A percentile compares a stretch with the other conserved stretches of the same genome.
phyloP scores from a whole-genome alignment of 352 stramenopile species.

The Phytophthora ramorum region DNA sequence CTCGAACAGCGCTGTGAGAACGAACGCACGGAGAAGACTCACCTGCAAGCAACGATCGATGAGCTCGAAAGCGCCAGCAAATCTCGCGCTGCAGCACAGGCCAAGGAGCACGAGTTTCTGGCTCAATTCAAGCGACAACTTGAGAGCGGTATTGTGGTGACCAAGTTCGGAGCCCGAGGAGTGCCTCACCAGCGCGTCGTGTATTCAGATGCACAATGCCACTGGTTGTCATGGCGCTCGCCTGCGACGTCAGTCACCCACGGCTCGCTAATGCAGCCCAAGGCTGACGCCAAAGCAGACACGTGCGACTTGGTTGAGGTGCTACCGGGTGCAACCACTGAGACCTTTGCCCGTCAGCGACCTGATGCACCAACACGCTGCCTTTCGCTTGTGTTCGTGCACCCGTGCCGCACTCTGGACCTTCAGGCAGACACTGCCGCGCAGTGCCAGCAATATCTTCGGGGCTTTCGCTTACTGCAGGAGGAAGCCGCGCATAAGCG shows the following conservation, averaged over 20 bases:
- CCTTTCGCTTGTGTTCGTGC: conserved; percentile 76
- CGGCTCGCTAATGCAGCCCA: conserved; percentile 42
- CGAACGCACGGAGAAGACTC: conserved; percentile 38
- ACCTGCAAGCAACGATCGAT: conserved; percentile 41
- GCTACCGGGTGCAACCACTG: conserved; percentile 51
- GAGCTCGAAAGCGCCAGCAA: conserved; percentile 39
- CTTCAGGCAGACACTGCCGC: conserved; percentile 64
- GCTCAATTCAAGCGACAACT: conserved; percentile 67
- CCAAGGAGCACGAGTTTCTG: conserved; percentile 52
- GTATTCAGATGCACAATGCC: conserved; percentile 58
- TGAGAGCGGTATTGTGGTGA: conserved; percentile 54
- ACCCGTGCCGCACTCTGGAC: conserved; percentile 76
- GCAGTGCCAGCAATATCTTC: conserved; percentile 51
- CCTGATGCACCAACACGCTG: conserved; percentile 48
- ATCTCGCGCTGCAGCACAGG: conserved; percentile 33
- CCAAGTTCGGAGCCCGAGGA: conserved; percentile 60
- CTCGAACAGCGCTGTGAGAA: conserved; percentile 29
- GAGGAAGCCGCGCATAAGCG: conserved; percentile 53
- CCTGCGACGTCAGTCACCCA: conserved; percentile 20
- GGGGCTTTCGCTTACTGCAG: conserved; percentile 65
- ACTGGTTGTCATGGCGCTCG: conserved; percentile 69
- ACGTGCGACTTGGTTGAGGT: conserved; percentile 62
- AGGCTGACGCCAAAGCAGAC: conserved; percentile 55
- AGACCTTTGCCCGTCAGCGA: conserved; percentile 51
- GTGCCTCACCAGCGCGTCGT: conserved; percentile 59